phyloP scores from a whole-genome alignment of 352 stramenopile species.

The Phytopythium chamaehyphon region DNA sequence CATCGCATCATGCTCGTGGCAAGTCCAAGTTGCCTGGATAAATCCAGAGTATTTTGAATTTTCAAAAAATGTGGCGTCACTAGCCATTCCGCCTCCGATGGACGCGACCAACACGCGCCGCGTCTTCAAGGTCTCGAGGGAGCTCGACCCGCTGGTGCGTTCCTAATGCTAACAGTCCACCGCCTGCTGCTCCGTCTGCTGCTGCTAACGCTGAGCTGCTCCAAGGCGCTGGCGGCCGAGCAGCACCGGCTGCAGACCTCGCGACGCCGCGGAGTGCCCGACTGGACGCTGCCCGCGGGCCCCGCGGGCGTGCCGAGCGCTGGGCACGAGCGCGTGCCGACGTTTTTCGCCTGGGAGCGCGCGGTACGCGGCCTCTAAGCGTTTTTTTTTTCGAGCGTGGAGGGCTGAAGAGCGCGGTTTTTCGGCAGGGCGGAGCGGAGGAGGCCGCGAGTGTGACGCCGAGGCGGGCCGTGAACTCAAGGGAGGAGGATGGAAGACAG shows the following conservation, averaged over 20 bases:
- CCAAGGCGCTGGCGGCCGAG: constrained; percentile 44
- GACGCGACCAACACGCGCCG: constrained; percentile 21
- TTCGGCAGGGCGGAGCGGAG: too few species aligned
- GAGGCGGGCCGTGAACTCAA: too few species aligned
- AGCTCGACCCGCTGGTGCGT: constrained; percentile 36
- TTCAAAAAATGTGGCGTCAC: too few species aligned
- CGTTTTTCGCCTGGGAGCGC: constrained; percentile 56
- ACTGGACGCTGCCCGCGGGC: constrained; percentile 31
- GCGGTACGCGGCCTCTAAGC: background rate
- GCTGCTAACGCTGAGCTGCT: too few species aligned
- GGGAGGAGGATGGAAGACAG: too few species aligned
- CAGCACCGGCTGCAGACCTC: constrained; percentile 44
- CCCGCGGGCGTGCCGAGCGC: constrained; percentile 35
- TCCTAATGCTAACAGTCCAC: too few species aligned
- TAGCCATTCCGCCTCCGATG: too few species aligned
- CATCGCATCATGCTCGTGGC: too few species aligned
- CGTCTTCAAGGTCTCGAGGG: constrained; percentile 56
- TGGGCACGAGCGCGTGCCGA: constrained; percentile 14
- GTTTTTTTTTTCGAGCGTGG: too few species aligned
- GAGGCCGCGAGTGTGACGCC: background rate
- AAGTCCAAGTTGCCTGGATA: too few species aligned
- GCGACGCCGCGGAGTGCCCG: constrained; percentile 39
- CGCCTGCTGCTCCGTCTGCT: background rate
- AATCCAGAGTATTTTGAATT: constrained; percentile 1
- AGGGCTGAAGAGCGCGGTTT: too few species aligned